These are phyloP conservation scores for Wickerhamomyces sp. DNA, from an alignment of 1,139 yeast species.

Conservation along the genomic window DNA sequence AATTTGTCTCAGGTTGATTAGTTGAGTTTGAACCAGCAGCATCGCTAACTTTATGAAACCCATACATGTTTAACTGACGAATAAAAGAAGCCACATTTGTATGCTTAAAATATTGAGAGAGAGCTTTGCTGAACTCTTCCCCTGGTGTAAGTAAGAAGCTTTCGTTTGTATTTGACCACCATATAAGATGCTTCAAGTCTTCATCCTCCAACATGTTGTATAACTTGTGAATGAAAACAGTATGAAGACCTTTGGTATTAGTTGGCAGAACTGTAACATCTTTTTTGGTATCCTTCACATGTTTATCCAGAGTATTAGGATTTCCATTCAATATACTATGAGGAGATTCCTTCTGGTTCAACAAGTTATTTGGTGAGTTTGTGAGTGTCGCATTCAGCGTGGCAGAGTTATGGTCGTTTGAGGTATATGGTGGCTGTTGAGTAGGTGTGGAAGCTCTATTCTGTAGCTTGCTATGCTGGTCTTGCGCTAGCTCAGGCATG, in stretches of 20 bases:
- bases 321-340: too few species aligned
- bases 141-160: slow-evolving; percentile 42
- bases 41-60: slow-evolving; percentile 61
- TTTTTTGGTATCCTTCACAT: slow-evolving; percentile 9
- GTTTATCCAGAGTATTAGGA: neutral
- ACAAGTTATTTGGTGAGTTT: too few species aligned
- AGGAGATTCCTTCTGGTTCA: too few species aligned
- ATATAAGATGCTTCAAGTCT: slow-evolving; percentile 44
- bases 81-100: slow-evolving; percentile 78
- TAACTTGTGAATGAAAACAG: slow-evolving; percentile 59
- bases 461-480: too few species aligned
- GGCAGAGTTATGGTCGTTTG: too few species aligned
- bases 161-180: slow-evolving; percentile 45
- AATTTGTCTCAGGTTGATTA: slow-evolving; percentile 7
- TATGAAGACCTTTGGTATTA: slow-evolving; percentile 30
- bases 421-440: too few species aligned
- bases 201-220: slow-evolving; percentile 60
- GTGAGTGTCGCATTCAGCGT: too few species aligned
- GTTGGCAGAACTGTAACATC: slow-evolving; percentile 15
- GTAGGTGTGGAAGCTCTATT: too few species aligned
- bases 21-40: slow-evolving; percentile 22
- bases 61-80: slow-evolving; percentile 75
- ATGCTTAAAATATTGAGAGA: slow-evolving; percentile 67
- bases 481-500: too few species aligned
- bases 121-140: slow-evolving; percentile 55